Base-by-base conservation (phyloP, 495 filamentous ascomycete species). In the Hypoxylon lienhwacheense region DNA sequence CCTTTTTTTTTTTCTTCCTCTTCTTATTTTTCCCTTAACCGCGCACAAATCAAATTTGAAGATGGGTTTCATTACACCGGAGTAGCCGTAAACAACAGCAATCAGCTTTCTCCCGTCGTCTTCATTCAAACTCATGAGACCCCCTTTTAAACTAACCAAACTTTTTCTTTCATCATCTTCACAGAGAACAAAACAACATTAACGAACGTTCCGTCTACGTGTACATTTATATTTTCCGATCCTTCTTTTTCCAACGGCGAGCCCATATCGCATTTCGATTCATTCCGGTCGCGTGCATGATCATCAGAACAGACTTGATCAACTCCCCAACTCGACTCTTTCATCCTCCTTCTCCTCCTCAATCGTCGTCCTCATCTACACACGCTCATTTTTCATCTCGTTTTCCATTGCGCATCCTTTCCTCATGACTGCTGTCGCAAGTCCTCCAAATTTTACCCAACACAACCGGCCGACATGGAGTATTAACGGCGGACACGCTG, bases 391-490 rank as follows among this genome's bases (percentile, higher is more conserved):
- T 68, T 70, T 48, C 60, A 66, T 56, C 66, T 61, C 46, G 32
- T 39, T 58, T 42, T 35, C 39, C 55, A 34, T 49, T 31, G 39
- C 33, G 50, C 49, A 55, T 59, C 41, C 52, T 55, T 63, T 67
- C 66, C 65, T 62, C 69, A 98, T 98, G 93, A 98, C 93, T 81
- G 93, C 93, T 72, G 92, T 98, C 73, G 93, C 91, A 66, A 89
- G 84, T 75, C 90, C 88, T 55, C 89, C 89, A 71, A 91, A 85
- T 73, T 91, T 97, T 71, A 85, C 91, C 77, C 77, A 77, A 52
- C 71, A 76, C 58, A 81, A 75, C 50, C 77, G 83, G 52, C 73
- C 81, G 70, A 75, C 76, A 84, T 86, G 83, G 84, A 74, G 77
- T 80, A 73, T 80, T 85, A 85, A 85, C 82, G 82, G 83, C 75